These are phyloP conservation scores for Fusarium sp. DNA, from an alignment of 2,329 filamentous ascomycete species.

Conservation along the genomic window DNA sequence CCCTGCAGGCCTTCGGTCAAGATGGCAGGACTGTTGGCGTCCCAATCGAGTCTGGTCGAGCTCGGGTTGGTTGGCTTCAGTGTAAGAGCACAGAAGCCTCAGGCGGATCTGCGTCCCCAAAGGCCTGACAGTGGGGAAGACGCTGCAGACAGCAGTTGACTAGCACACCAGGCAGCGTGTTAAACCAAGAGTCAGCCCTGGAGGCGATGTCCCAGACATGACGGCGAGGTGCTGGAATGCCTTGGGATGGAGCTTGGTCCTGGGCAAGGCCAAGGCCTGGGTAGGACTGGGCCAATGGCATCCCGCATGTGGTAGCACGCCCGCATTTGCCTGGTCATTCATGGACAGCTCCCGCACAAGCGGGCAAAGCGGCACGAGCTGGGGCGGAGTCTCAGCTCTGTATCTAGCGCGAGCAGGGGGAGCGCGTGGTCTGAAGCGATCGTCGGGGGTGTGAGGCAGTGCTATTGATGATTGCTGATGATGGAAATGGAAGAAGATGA, in stretches of 20 bases:
- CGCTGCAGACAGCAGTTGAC: neutral
- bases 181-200: constrained; percentile 31
- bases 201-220: constrained; percentile 6
- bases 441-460: constrained; percentile 12
- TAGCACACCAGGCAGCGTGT: constrained; percentile 25
- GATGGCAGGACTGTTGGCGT: constrained; percentile 3
- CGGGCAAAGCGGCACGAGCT: constrained; percentile 33
- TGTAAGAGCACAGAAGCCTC: constrained; percentile 3
- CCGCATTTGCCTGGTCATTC: constrained; percentile 31
- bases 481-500: neutral
- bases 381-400: constrained; percentile 33
- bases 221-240: constrained; percentile 25
- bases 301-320: constrained; percentile 34
- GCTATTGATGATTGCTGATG: neutral
- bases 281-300: constrained; percentile 32
- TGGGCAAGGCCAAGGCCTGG: neutral
- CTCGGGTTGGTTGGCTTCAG: neutral
- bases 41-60: constrained; percentile 5
- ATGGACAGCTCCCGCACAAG: constrained; percentile 30
- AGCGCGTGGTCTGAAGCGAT: constrained; percentile 19
- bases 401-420: constrained; percentile 22
- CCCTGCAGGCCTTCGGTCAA: constrained; percentile 7
- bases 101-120: neutral
- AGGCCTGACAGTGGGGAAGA: neutral
- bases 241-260: constrained; percentile 28